Base-by-base conservation (phyloP, 2,329 filamentous ascomycete species). In the Bimuria novae-zelandiae region DNA sequence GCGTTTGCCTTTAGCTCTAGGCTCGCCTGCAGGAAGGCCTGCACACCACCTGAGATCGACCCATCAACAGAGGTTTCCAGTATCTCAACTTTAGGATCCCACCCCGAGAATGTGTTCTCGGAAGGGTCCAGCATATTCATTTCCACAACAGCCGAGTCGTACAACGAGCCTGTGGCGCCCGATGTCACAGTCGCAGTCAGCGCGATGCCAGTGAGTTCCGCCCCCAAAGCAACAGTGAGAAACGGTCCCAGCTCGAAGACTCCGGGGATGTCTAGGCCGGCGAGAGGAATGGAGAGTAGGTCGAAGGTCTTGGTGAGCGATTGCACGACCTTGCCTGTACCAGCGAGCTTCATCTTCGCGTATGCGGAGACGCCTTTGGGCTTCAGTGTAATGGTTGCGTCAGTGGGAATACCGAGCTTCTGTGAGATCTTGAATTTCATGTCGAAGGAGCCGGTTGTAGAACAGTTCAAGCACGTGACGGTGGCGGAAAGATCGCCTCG, bases 231-330 rank as follows among this genome's bases (percentile, higher is more conserved):
- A 23, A 63, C 53, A 11, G 55, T 57, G 3, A 66, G 30, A 45
- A 57, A 57, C 5, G 61, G 63, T 6, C 63, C 63, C n/a, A 66
- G 27, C 6, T 61, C 55, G 8, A 66, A 42, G 29, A 66, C 51
- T 29, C 56, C 60, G 2, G 62, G 60, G 21, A 66, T 64, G 3
- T 36, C 53, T 8, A 66, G 43, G 8, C 51, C 60, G 22, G 37
- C 48, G 32, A 66, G 41, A 11, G 63, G 60, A 17, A 64, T 56
- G 1, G 50, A 48, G 10, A 63, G 41, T 21, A 58, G 51, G 17
- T 58, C 52, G 48, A 57, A 53, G 3, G 51, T 52, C 45, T 55
- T 53, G 30, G 49, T 59, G 8, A 57, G 43, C 6, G 60, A 19
- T 17, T 60, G 49, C 8, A 42, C 54, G 17, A 64, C 29, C 22